These are phyloP conservation scores for Phytophthora cactorum DNA, from an alignment of 352 stramenopile genomes.

Conservation along the genomic window DNA sequence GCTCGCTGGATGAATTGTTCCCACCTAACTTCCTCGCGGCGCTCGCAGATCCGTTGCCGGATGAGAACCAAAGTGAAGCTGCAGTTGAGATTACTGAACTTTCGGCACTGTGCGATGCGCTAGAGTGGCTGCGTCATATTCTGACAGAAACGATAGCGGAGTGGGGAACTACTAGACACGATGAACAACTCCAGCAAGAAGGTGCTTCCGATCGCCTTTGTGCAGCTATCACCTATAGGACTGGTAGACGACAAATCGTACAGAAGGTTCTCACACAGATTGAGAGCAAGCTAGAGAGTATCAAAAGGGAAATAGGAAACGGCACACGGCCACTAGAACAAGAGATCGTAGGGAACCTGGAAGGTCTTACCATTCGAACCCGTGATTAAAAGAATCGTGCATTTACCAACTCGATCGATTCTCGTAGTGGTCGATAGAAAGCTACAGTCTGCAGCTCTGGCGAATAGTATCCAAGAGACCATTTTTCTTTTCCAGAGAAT, in stretches of 20 bases:
- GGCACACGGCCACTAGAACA: conserved; percentile 6
- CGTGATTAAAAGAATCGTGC: conserved; percentile 6
- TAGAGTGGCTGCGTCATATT: conserved; percentile 34
- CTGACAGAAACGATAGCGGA: conserved; percentile 28
- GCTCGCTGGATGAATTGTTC: conserved; percentile 58
- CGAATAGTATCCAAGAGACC: conserved; percentile 52
- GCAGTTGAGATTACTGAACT: conserved; percentile 6
- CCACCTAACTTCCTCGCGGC: conserved; percentile 35
- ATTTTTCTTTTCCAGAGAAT: conserved; percentile 60
- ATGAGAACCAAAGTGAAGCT: conserved; percentile 22
- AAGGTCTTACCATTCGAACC: conserved; percentile 19
- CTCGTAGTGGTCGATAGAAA: background rate
- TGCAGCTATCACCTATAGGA: conserved; percentile 55
- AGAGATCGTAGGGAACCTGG: conserved; percentile 13
- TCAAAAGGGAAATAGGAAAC: background rate
- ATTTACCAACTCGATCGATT: background rate
- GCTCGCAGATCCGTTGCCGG: conserved; percentile 25
- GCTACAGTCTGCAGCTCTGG: conserved; percentile 47
- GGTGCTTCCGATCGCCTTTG: conserved; percentile 33
- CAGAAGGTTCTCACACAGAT: conserved; percentile 44
- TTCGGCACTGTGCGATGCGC: conserved; percentile 22
- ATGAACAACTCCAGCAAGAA: conserved; percentile 33
- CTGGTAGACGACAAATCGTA: conserved; percentile 53
- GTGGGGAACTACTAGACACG: conserved; percentile 24
- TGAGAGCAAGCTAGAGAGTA: conserved; percentile 35